Evolutionary conservation across 768 basidiomycete genomes (phyloP).

Genomic region (Mycena kentingensis): DNA sequence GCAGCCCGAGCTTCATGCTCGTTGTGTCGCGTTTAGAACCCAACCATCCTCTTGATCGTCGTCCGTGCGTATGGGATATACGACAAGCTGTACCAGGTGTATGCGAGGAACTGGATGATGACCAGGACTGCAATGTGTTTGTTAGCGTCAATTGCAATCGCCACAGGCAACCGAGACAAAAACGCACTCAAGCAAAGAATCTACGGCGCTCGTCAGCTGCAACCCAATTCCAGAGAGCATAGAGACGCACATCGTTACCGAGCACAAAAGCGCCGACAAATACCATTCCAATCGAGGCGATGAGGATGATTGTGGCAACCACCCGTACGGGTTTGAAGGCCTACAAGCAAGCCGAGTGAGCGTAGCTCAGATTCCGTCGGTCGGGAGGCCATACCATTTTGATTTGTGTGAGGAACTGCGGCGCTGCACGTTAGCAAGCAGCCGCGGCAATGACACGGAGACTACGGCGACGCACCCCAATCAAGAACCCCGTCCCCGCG

Average conservation of each 20-base stretch:
- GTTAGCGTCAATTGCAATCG: conserved; percentile 16
- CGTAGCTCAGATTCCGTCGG: not conserved
- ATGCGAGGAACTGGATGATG: conserved; percentile 88
- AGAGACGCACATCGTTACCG: conserved; percentile 55
- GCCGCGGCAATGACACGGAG: not conserved
- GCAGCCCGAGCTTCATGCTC: too few relatives aligned
- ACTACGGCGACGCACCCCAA: conserved; percentile 62
- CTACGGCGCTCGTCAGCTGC: too few relatives aligned
- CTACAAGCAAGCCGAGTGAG: conserved; percentile 37
- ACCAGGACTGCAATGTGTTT: conserved; percentile 70
- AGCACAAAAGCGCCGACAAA: conserved; percentile 87
- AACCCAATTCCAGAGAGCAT: too few relatives aligned
- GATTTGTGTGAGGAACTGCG: conserved; percentile 74
- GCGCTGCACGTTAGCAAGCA: conserved; percentile 9
- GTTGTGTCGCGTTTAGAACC: too few relatives aligned
- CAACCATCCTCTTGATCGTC: conserved; percentile 68
- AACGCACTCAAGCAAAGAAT: conserved; percentile 68
- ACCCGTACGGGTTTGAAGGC: conserved; percentile 96
- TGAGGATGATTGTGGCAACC: conserved; percentile 74
- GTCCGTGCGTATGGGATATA: conserved; percentile 92
- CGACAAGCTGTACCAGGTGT: conserved; percentile 83
- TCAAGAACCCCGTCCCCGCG: conserved; percentile 86
- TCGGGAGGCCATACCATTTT: conserved; percentile 59
- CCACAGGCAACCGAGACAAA: not conserved
- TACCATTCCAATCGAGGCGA: conserved; percentile 78